Evolutionary conservation across 2,329 filamentous ascomycete species (phyloP).

Genomic region (Ophiostoma fasciatum): DNA sequence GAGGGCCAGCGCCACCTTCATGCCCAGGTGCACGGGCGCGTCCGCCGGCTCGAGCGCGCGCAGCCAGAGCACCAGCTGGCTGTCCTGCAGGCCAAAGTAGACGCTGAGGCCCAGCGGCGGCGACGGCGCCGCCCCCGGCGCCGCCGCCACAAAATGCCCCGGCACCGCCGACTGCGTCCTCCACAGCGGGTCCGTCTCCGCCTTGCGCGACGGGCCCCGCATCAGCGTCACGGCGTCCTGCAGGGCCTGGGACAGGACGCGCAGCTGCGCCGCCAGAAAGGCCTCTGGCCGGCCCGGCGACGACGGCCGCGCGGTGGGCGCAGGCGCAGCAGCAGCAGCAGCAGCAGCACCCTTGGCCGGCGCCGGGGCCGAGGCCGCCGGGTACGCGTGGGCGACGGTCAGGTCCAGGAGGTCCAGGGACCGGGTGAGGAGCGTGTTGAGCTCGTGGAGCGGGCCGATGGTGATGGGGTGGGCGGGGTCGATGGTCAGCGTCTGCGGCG

Average conservation of each 20-base stretch:
- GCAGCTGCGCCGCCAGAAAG: slow-evolving; percentile 40
- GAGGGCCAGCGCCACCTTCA: slow-evolving; percentile 56
- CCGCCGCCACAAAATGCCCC: slow-evolving; percentile 32
- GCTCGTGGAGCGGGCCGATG: slow-evolving; percentile 54
- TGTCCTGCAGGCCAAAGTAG: slow-evolving; percentile 54
- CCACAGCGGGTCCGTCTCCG: slow-evolving; percentile 27
- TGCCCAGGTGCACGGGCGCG: slow-evolving; percentile 45
- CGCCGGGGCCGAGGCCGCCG: too few relatives aligned
- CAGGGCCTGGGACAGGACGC: slow-evolving; percentile 39
- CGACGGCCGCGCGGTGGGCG: not conserved
- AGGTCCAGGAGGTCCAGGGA: slow-evolving; percentile 72
- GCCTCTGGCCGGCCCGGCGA: slow-evolving; percentile 4
- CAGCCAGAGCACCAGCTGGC: slow-evolving; percentile 52
- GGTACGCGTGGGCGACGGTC: slow-evolving; percentile 45
- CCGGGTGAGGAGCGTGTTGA: slow-evolving; percentile 66
- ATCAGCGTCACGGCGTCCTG: slow-evolving; percentile 36
- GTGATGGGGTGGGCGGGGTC: slow-evolving; percentile 35
- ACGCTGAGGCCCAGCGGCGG: slow-evolving; percentile 52
- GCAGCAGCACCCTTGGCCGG: too few relatives aligned
- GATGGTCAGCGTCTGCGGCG: slow-evolving; percentile 33
- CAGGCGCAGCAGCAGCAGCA: too few relatives aligned
- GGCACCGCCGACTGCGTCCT: slow-evolving; percentile 27
- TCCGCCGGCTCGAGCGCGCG: slow-evolving; percentile 55
- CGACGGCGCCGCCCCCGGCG: too few relatives aligned
- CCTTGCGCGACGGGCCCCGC: slow-evolving; percentile 36